These are phyloP conservation scores for Entelexis paramagnoliae DNA, from an alignment of 1,139 yeast species.

Conservation along the genomic window DNA sequence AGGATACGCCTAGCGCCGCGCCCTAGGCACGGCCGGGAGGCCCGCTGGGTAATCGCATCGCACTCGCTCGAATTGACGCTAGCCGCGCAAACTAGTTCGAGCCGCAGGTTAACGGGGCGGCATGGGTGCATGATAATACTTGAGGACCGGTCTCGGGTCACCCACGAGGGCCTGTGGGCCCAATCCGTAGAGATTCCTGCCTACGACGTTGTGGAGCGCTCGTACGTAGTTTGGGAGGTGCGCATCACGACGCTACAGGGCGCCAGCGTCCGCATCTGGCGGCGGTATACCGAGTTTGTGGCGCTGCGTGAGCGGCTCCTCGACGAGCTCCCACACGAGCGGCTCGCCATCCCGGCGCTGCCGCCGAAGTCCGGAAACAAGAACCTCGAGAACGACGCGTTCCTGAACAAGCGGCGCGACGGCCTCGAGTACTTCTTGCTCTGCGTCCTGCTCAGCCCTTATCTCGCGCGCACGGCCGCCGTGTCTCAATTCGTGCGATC, in stretches of 20 bases:
- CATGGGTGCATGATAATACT: slow-evolving; percentile 19
- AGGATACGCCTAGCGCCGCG: background rate
- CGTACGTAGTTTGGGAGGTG: slow-evolving; percentile 38
- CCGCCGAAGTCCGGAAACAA: slow-evolving; percentile 57
- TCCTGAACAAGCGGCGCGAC: slow-evolving; percentile 52
- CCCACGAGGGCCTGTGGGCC: slow-evolving; percentile 32
- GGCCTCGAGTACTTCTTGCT: slow-evolving; percentile 68
- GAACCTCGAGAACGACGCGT: slow-evolving; percentile 40
- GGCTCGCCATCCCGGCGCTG: slow-evolving; percentile 45
- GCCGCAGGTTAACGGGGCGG: background rate
- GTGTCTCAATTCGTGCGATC: slow-evolving; percentile 43
- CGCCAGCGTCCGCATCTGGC: slow-evolving; percentile 43
- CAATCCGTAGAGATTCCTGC: slow-evolving; percentile 34
- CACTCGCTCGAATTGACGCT: too few relatives aligned
- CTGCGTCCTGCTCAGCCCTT: slow-evolving; percentile 58
- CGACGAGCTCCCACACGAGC: slow-evolving; percentile 34
- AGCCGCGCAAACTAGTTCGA: too few relatives aligned
- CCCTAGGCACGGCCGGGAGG: too few relatives aligned
- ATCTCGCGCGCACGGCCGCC: slow-evolving; percentile 38
- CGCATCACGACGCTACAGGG: slow-evolving; percentile 32
- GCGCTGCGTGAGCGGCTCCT: slow-evolving; percentile 39
- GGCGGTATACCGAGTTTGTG: slow-evolving; percentile 58
- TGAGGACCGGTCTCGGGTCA: slow-evolving; percentile 24
- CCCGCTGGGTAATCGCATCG: too few relatives aligned
- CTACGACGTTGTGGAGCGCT: slow-evolving; percentile 36